phyloP scores from a whole-genome alignment of 768 basidiomycete genomes.

The Phanerochaete carnosa region DNA sequence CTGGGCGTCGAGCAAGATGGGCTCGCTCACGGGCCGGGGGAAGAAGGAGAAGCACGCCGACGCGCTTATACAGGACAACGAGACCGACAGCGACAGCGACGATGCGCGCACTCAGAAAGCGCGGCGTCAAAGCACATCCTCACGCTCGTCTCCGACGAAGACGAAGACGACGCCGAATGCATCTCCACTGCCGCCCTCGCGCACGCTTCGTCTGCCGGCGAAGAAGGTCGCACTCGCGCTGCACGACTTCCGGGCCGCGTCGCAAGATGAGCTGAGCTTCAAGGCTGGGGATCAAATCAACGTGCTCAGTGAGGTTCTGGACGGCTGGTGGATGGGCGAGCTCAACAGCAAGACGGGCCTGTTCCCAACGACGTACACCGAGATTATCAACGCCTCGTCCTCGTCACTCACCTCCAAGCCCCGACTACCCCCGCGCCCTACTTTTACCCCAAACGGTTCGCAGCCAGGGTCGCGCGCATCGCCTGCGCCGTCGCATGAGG shows the following conservation, averaged over 20 bases:
- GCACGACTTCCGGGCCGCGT: slow-evolving; percentile 66
- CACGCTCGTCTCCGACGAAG: slow-evolving; percentile 6
- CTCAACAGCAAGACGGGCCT: slow-evolving; percentile 67
- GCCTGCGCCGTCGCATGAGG: not conserved
- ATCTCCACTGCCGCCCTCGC: slow-evolving; percentile 26
- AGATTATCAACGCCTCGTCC: slow-evolving; percentile 35
- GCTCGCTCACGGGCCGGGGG: slow-evolving; percentile 52
- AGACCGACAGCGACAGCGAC: slow-evolving; percentile 30
- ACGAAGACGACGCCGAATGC: slow-evolving; percentile 15
- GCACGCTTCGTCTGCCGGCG: slow-evolving; percentile 51
- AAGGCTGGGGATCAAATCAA: slow-evolving; percentile 70
- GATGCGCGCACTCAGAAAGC: slow-evolving; percentile 15
- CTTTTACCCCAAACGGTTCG: slow-evolving; percentile 15
- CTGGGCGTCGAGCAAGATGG: slow-evolving; percentile 69
- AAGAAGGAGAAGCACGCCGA: slow-evolving; percentile 56
- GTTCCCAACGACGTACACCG: slow-evolving; percentile 79
- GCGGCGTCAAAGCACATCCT: slow-evolving; percentile 5
- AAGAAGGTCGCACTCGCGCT: slow-evolving; percentile 57
- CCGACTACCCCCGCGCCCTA: slow-evolving; percentile 19
- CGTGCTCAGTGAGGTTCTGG: slow-evolving; percentile 76
- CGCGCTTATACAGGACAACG: slow-evolving; percentile 46
- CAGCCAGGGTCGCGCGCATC: slow-evolving; percentile 17
- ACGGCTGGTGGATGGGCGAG: slow-evolving; percentile 92
- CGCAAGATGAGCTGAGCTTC: slow-evolving; percentile 77
- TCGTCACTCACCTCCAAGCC: slow-evolving; percentile 22